Conservation (phyloP, 2,329 filamentous ascomycete species). For the Colletotrichum euphorbiae region DNA sequence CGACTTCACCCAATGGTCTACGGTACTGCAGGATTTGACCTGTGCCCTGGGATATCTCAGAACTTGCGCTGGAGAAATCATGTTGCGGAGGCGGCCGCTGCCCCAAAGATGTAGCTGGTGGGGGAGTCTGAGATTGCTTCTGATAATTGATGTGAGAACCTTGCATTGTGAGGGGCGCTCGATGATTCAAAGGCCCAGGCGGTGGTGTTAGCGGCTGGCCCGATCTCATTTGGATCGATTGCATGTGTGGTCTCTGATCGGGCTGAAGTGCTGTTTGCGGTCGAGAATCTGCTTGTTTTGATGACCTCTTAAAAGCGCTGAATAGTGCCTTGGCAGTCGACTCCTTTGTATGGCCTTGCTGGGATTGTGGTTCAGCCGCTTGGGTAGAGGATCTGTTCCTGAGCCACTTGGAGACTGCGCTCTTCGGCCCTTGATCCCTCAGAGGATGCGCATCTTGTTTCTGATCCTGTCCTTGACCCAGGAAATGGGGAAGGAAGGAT, state of each 20-base stretch:
- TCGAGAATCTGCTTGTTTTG: constrained; percentile 43
- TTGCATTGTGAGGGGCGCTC: not conserved
- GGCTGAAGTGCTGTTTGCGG: constrained; percentile 31
- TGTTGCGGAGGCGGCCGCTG: constrained; percentile 15
- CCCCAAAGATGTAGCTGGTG: not conserved
- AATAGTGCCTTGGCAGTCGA: constrained; percentile 44
- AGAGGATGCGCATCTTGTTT: not conserved
- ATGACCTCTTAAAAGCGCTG: constrained; percentile 43
- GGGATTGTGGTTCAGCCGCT: constrained; percentile 24
- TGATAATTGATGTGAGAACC: constrained; percentile 23
- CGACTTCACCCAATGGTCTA: constrained; percentile 6
- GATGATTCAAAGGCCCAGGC: constrained; percentile 20
- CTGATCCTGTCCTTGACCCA: not conserved
- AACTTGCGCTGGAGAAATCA: not conserved
- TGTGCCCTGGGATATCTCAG: constrained; percentile 15
- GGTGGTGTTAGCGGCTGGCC: constrained; percentile 22
- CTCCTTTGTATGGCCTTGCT: constrained; percentile 40
- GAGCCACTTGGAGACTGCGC: constrained; percentile 39
- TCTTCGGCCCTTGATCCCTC: constrained; percentile 1
- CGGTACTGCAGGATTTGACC: constrained; percentile 8
- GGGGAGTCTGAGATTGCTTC: constrained; percentile 13
- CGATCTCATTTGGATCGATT: constrained; percentile 8
- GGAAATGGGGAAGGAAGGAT: not conserved
- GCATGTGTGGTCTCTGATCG: not conserved
- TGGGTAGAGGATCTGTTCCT: constrained; percentile 34